Evolutionary conservation across 2,329 filamentous ascomycete genomes (phyloP).

Genomic region (Paracorniculantispora psalliotae): DNA sequence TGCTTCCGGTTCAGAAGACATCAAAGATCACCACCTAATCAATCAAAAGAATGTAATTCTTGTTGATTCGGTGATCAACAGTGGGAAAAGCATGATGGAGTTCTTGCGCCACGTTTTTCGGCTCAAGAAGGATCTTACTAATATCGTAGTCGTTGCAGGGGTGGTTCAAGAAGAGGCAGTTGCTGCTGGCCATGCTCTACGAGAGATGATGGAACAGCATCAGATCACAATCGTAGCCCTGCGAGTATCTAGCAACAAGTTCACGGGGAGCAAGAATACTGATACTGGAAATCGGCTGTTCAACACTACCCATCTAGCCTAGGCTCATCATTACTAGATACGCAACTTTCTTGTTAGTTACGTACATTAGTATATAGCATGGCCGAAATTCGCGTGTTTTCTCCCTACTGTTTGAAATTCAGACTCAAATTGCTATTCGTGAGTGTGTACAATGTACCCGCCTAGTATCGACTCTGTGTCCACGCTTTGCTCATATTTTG

Average conservation of each 20-base stretch:
- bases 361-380: background rate
- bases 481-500: no score
- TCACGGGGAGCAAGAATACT: conserved; percentile 43
- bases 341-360: background rate
- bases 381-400: background rate
- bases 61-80: conserved; percentile 60
- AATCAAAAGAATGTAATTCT: conserved; percentile 40
- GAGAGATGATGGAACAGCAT: conserved; percentile 17
- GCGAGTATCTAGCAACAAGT: conserved; percentile 52
- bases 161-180: conserved; percentile 44
- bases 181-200: conserved; percentile 12
- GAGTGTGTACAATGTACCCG: no score
- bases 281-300: conserved; percentile 58
- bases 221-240: conserved; percentile 44
- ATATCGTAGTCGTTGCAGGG: conserved; percentile 50
- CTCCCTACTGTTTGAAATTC: no score
- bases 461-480: no score
- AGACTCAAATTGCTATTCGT: no score
- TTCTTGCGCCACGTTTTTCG: conserved; percentile 45
- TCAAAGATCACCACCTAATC: conserved; percentile 38
- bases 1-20: conserved; percentile 32
- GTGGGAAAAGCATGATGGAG: conserved; percentile 42
- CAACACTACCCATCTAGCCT: conserved; percentile 47
- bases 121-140: conserved; percentile 29
- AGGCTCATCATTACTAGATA: background rate